These are phyloP conservation scores for Fusarium protoensiforme DNA, from an alignment of 2,329 filamentous ascomycete species.

Conservation along the genomic window DNA sequence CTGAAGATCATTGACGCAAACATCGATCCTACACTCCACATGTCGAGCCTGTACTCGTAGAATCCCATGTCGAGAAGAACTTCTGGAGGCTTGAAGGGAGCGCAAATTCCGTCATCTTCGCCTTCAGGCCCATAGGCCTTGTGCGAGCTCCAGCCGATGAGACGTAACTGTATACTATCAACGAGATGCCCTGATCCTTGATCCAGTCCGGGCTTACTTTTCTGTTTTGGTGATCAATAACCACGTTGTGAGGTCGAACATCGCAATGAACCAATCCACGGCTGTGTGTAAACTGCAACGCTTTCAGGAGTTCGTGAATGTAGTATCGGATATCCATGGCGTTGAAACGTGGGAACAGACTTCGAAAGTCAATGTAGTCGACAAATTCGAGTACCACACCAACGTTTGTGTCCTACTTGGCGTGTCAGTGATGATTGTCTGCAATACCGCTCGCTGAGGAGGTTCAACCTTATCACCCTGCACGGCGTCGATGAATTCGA, in stretches of 20 bases:
- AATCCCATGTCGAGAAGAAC: conserved; percentile 96
- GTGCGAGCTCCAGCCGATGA: conserved; percentile 20
- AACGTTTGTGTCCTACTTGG: conserved; percentile 4
- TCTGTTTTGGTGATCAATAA: conserved; percentile 3
- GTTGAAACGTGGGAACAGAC: background rate
- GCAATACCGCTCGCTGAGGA: background rate
- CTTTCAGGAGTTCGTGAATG: conserved; percentile 2
- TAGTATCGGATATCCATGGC: conserved; percentile 12
- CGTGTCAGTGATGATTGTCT: background rate
- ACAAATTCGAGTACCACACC: conserved; percentile 21
- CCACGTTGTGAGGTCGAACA: conserved; percentile 12
- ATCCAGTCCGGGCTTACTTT: background rate
- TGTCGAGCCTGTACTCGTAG: conserved; percentile 97
- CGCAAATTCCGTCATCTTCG: background rate
- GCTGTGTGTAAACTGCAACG: conserved; percentile 7
- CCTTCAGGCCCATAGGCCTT: background rate
- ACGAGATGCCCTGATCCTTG: background rate
- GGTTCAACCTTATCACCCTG: conserved; percentile 11
- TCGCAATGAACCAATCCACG: conserved; percentile 17
- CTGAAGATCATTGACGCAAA: conserved; percentile 99
- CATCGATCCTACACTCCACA: conserved; percentile 99
- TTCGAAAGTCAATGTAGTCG: conserved; percentile 5
- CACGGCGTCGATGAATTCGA: conserved; percentile 3
- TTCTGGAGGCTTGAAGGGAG: conserved; percentile 76
- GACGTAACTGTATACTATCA: conserved; percentile 5